Conservation (phyloP, 2,329 filamentous ascomycete genomes). For the Trichoderma atrobrunneum region DNA sequence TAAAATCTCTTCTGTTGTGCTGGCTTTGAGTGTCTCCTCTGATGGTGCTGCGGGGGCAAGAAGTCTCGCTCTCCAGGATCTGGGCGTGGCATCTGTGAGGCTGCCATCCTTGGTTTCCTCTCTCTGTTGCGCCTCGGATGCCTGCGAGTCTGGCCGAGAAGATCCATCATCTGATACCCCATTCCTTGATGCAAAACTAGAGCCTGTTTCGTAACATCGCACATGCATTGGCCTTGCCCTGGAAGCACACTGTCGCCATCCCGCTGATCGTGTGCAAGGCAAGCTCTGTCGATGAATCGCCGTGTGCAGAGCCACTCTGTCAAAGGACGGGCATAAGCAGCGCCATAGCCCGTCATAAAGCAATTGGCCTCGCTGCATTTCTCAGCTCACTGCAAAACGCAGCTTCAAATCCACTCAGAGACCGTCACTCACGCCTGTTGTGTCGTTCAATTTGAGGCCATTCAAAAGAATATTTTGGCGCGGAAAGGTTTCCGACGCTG, state of each 20-base stretch:
- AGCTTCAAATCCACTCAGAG: not conserved
- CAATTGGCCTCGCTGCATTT: constrained; percentile 34
- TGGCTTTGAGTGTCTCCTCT: constrained; percentile 21
- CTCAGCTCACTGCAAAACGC: not conserved
- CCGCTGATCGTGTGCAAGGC: constrained; percentile 4
- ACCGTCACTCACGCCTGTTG: not conserved
- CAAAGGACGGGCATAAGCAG: constrained; percentile 58
- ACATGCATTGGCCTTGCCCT: constrained; percentile 18
- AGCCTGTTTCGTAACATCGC: constrained; percentile 23
- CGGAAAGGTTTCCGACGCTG: constrained; percentile 14
- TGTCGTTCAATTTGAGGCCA: not conserved
- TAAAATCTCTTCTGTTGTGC: constrained; percentile 28
- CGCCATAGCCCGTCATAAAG: constrained; percentile 61
- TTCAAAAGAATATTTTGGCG: not conserved
- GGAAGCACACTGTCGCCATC: constrained; percentile 18
- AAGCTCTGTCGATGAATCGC: constrained; percentile 27
- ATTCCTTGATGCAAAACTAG: not conserved
- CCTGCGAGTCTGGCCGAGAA: not conserved
- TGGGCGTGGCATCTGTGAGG: not conserved
- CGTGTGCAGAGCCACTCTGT: constrained; percentile 37
- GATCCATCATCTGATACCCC: not conserved
- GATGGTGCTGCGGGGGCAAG: constrained; percentile 23
- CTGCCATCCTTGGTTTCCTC: not conserved
- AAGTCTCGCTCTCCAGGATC: constrained; percentile 22
- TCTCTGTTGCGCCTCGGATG: not conserved